Evolutionary conservation across 306 rosid genomes (phyloP).

Genomic region (Lotus japonicus): DNA sequence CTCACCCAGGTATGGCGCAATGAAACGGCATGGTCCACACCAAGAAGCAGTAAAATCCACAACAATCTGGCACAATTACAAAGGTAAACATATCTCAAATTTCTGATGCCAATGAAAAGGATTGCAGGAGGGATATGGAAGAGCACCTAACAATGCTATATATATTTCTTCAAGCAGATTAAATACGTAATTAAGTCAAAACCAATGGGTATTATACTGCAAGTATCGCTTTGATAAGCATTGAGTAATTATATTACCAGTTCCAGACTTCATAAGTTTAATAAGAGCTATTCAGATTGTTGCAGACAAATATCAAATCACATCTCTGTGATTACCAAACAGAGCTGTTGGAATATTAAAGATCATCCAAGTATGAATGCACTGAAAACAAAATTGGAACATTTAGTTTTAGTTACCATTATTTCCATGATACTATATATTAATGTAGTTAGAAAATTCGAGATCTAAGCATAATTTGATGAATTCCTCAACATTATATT

Average conservation of each 20-base stretch:
- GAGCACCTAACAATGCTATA: neutral
- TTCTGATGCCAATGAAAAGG: neutral
- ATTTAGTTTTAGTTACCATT: too few species aligned
- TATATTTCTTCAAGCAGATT: neutral
- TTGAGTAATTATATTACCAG: too few species aligned
- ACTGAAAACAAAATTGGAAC: neutral
- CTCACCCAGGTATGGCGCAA: slow-evolving; percentile 68
- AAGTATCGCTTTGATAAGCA: too few species aligned
- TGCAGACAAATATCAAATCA: neutral
- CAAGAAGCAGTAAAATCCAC: slow-evolving; percentile 94
- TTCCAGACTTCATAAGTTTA: too few species aligned
- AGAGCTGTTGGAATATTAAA: neutral
- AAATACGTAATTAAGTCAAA: too few species aligned
- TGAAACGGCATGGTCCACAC: slow-evolving; percentile 96
- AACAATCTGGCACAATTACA: slow-evolving; percentile 44
- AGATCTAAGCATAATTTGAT: too few species aligned
- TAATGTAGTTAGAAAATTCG: too few species aligned
- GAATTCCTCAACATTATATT: too few species aligned
- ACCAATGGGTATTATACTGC: too few species aligned
- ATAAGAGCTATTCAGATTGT: neutral
- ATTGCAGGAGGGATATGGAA: neutral
- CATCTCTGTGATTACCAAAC: neutral
- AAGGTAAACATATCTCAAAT: neutral
- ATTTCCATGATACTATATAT: too few species aligned
- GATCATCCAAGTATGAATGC: neutral